Evolutionary conservation across 2,329 filamentous ascomycete species (phyloP).

Genomic region (Rhinocladiella similis): DNA sequence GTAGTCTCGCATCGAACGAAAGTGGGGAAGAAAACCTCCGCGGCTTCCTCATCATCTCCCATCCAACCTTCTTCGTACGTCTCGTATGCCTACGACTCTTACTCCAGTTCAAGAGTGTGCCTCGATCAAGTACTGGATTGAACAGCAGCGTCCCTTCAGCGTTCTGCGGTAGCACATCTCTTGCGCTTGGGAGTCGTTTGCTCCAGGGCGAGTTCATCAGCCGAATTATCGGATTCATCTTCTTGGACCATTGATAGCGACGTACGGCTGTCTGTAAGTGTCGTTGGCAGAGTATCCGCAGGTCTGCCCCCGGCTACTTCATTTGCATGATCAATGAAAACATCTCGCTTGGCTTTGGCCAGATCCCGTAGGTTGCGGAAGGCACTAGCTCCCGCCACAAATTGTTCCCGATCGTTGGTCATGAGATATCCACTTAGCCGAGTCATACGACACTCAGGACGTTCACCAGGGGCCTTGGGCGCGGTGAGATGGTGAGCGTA

Average conservation of each 20-base stretch:
- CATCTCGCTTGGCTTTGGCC: constrained; percentile 39
- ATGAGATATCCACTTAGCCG: constrained; percentile 33
- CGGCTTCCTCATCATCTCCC: too few relatives aligned
- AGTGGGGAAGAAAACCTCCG: too few relatives aligned
- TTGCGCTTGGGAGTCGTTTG: constrained; percentile 7
- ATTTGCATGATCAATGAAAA: constrained; percentile 37
- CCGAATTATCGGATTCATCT: not conserved
- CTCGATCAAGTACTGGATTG: too few relatives aligned
- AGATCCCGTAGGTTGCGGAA: constrained; percentile 44
- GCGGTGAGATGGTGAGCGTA: constrained; percentile 41
- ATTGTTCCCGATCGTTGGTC: constrained; percentile 31
- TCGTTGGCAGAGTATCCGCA: too few relatives aligned
- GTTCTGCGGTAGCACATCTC: not conserved
- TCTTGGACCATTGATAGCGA: too few relatives aligned
- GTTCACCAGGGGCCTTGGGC: constrained; percentile 34
- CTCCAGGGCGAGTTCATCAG: constrained; percentile 8
- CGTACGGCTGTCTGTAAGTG: too few relatives aligned
- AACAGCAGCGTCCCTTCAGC: too few relatives aligned
- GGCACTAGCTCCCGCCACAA: constrained; percentile 28
- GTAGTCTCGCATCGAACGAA: too few relatives aligned
- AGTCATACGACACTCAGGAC: constrained; percentile 42
- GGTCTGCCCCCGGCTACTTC: constrained; percentile 1
- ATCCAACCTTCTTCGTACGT: too few relatives aligned
- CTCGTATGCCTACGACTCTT: too few relatives aligned
- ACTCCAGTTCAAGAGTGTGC: too few relatives aligned